Evolutionary conservation across 352 stramenopile genomes (phyloP).

Genomic region (Globisporangium mamillatum): DNA sequence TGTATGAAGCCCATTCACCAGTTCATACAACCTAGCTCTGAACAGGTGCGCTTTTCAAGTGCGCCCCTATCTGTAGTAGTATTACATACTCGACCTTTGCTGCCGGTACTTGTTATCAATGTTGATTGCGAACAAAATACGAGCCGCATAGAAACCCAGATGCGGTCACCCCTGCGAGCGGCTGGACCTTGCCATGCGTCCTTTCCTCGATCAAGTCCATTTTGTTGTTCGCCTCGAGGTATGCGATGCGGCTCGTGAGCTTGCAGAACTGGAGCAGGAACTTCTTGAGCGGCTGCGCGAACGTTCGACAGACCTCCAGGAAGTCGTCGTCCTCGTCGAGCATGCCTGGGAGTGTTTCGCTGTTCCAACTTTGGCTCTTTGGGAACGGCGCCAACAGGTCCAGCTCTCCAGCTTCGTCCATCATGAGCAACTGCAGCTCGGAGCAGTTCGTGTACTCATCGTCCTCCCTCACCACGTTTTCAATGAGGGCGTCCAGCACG

Average conservation of each 20-base stretch:
- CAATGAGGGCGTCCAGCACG: background rate
- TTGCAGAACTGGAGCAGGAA: background rate
- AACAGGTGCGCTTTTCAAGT: no score
- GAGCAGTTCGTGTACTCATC: background rate
- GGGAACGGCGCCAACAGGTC: background rate
- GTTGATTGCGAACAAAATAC: background rate
- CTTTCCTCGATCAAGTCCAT: background rate
- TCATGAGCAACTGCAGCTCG: background rate
- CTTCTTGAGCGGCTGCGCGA: conserved; percentile 1
- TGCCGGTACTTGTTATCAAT: no score
- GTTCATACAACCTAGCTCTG: no score
- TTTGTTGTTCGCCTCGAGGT: background rate
- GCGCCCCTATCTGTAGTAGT: no score
- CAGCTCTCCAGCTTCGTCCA: background rate
- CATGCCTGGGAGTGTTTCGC: background rate
- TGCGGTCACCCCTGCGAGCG: conserved; percentile 2
- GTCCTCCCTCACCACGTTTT: background rate
- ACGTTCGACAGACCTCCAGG: background rate
- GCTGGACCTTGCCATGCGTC: background rate
- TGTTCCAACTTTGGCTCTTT: background rate
- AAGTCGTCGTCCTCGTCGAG: background rate
- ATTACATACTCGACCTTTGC: no score
- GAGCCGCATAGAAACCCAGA: conserved; percentile 5
- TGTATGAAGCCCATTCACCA: no score
- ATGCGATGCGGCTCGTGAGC: background rate